Base-by-base conservation (phyloP, 2,329 filamentous ascomycete genomes). In the Fusarium solani-melongenae region DNA sequence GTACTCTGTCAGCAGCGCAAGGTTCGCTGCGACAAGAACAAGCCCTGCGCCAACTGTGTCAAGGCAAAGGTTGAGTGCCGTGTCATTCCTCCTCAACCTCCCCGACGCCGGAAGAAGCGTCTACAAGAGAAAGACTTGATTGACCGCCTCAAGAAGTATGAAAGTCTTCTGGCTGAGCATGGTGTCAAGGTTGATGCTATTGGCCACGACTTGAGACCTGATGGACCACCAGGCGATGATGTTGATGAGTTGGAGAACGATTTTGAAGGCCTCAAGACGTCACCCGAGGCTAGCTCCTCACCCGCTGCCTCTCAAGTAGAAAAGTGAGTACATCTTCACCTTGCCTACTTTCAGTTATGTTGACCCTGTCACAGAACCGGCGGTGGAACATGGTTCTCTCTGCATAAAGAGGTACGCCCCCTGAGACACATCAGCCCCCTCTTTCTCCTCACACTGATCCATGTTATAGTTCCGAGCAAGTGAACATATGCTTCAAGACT, bases 1-100 rank as follows among this genome's bases (percentile, higher is more conserved):
- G 87, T 94, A 15, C 86, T 91, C 22, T 96, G 93, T 78, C 92
- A 95, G 79, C 92, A 93, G 79, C 90, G 92, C 69, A 94, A 94
- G 80, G 88, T 94, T 46, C 91, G 91, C 68, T 94, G 93, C 81
- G 91, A 94, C 81, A 92, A 92, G 81, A 89, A 88, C 75, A 91
- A 91, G 81, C 92, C 92, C 17, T 94, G 93, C 78, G 85, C 88
- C 76, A 92, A 92, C 81, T 94, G 92, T 78, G 84, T 90, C 79
- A 92, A 89, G 81, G 87, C 89, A 61, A 83, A 86, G 24, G 87
- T 87, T 34, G 88, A 93, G 73, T 94, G 91, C 79, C 86, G 87
- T 39, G 88, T 91, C 9, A 82, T 88, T 72, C 83, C 89, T 77
- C 83, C 90, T 75, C 81, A 90, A 78, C 84, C 91, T 79, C 85